These are phyloP conservation scores for Kazachstania sp. DNA, from an alignment of 1,139 yeast genomes.

Conservation along the genomic window DNA sequence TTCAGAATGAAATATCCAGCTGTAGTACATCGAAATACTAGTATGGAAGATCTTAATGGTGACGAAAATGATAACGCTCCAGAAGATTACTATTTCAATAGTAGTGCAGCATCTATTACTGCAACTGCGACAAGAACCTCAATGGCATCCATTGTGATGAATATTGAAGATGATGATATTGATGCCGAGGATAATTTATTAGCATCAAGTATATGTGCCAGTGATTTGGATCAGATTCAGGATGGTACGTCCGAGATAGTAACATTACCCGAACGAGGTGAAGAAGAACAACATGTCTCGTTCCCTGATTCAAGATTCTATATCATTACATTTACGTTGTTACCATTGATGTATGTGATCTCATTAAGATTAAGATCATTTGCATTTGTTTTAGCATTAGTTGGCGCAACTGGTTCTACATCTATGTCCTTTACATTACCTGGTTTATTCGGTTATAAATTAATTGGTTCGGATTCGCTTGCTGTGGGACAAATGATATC, in stretches of 20 bases:
- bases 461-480: slow-evolving; percentile 39
- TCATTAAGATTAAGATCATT: slow-evolving; percentile 69
- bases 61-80: slow-evolving; percentile 1
- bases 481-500: slow-evolving; percentile 24
- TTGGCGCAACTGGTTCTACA: slow-evolving; percentile 93
- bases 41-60: background rate
- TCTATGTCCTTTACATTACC: slow-evolving; percentile 88
- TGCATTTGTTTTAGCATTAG: slow-evolving; percentile 79
- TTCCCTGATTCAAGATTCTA: slow-evolving; percentile 44
- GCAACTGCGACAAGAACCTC: slow-evolving; percentile 3
- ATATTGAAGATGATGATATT: slow-evolving; percentile 4
- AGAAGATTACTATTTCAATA: slow-evolving; percentile 2
- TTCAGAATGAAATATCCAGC: slow-evolving; percentile 19
- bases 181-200: slow-evolving; percentile 15
- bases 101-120: background rate
- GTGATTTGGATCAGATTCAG: slow-evolving; percentile 1
- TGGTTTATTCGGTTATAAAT: slow-evolving; percentile 74
- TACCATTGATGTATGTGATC: slow-evolving; percentile 46
- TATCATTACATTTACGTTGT: slow-evolving; percentile 39
- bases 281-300: slow-evolving; percentile 35
- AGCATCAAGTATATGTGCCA: background rate
- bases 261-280: slow-evolving; percentile 6
- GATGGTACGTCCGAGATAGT: background rate
- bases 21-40: background rate
- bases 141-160: slow-evolving; percentile 3